A percentile compares a stretch with the other conserved stretches of the same genome.
Conservation (phyloP, 2,329 filamentous ascomycete species). For the Alternaria tenuissima region DNA sequence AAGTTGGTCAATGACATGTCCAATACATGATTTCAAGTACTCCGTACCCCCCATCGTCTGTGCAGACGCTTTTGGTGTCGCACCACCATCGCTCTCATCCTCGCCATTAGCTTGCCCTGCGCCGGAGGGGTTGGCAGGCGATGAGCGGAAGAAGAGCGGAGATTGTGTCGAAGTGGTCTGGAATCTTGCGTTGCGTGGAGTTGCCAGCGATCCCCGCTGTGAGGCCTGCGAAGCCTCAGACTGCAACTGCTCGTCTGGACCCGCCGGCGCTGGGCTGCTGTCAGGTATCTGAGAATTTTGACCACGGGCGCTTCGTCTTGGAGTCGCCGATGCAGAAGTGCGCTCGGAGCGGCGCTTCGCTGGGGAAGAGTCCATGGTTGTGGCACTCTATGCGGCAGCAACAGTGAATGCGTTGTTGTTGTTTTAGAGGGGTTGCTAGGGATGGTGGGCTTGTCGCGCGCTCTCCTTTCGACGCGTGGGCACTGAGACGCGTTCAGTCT, state of each 20-base stretch:
- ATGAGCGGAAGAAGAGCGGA: slow-evolving; percentile 79
- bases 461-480: slow-evolving; percentile 24
- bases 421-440: slow-evolving; percentile 17
- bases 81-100: slow-evolving; percentile 65
- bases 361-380: slow-evolving; percentile 68
- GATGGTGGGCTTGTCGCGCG: slow-evolving; percentile 28
- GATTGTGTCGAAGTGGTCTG: slow-evolving; percentile 65
- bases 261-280: slow-evolving; percentile 56
- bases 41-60: slow-evolving; percentile 68
- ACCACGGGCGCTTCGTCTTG: slow-evolving; percentile 62
- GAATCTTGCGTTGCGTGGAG: slow-evolving; percentile 57
- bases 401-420: slow-evolving; percentile 13
- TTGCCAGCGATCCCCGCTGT: slow-evolving; percentile 52
- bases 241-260: slow-evolving; percentile 55
- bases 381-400: slow-evolving; percentile 13
- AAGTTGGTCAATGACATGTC: slow-evolving; percentile 22
- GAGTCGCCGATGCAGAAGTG: slow-evolving; percentile 64
- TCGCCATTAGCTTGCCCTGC: slow-evolving; percentile 52
- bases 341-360: slow-evolving; percentile 63
- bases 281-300: slow-evolving; percentile 64
- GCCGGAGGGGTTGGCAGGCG: slow-evolving; percentile 58
- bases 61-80: slow-evolving; percentile 74
- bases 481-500: slow-evolving; percentile 35
- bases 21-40: background rate
- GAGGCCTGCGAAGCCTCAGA: slow-evolving; percentile 53